Percentiles rank a stretch among this genome's conserved stretches.
These are phyloP conservation scores for Ascochyta clinopodiicola DNA, from an alignment of 2,329 filamentous ascomycete genomes.

Conservation along the genomic window DNA sequence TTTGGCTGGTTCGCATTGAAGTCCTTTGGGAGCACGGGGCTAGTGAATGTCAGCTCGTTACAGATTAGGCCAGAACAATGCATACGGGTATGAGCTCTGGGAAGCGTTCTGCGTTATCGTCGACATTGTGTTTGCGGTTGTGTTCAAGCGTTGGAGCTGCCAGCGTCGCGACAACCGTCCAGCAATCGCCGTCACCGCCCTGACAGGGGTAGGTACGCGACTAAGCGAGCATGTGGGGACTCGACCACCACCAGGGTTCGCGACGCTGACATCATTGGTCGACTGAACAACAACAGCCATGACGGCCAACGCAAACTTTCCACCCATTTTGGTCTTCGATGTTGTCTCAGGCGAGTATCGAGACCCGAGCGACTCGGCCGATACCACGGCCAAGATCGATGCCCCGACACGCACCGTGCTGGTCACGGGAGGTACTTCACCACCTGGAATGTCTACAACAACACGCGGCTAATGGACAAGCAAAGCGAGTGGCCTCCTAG, in stretches of 20 bases:
- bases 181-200: slow-evolving; percentile 12
- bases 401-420: slow-evolving; percentile 64
- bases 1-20: slow-evolving; percentile 91
- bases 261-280: slow-evolving; percentile 11
- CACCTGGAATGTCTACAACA: neutral
- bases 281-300: neutral
- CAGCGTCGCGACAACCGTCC: slow-evolving; percentile 21
- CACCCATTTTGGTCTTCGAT: slow-evolving; percentile 16
- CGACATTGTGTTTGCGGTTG: slow-evolving; percentile 66
- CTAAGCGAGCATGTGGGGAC: slow-evolving; percentile 3
- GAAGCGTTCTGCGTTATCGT: slow-evolving; percentile 79
- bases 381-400: slow-evolving; percentile 2
- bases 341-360: slow-evolving; percentile 13
- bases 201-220: slow-evolving; percentile 7
- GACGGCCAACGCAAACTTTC: neutral
- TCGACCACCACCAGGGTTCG: slow-evolving; percentile 9
- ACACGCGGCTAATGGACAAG: slow-evolving; percentile 19
- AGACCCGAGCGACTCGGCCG: slow-evolving; percentile 11
- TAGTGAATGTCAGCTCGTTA: slow-evolving; percentile 34
- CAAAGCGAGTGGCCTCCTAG: slow-evolving; percentile 75
- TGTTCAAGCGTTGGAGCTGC: slow-evolving; percentile 11
- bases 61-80: no score
- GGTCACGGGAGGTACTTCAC: slow-evolving; percentile 71
- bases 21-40: slow-evolving; percentile 76
- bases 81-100: slow-evolving; percentile 75